phyloP scores from a whole-genome alignment of 2,329 filamentous ascomycete species.

The Dothideomycetidae sp. region DNA sequence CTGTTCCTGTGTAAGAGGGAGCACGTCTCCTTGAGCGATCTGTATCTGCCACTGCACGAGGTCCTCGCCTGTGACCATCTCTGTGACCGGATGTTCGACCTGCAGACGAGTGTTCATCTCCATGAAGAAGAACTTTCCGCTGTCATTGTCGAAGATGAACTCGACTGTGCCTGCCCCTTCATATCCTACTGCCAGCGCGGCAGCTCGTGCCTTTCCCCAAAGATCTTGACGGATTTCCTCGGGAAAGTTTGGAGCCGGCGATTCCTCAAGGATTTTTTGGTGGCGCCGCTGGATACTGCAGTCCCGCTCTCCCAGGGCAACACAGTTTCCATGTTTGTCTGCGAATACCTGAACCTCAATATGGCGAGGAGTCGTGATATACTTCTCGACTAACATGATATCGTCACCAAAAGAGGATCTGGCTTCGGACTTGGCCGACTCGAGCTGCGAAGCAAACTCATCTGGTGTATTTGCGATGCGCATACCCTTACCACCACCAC shows the following conservation, averaged over 20 bases:
- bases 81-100: conserved; percentile 91
- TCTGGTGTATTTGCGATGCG: conserved; percentile 43
- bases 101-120: conserved; percentile 72
- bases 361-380: conserved; percentile 51
- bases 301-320: conserved; percentile 50
- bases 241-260: conserved; percentile 47
- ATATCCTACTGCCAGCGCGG: conserved; percentile 49
- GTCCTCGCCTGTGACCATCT: conserved; percentile 61
- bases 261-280: conserved; percentile 54
- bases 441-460: conserved; percentile 46
- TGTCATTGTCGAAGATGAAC: conserved; percentile 56
- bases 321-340: conserved; percentile 49
- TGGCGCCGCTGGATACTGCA: conserved; percentile 53
- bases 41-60: conserved; percentile 92
- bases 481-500: conserved; percentile 55
- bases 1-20: conserved; percentile 51
- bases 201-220: conserved; percentile 50
- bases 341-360: conserved; percentile 56
- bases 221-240: conserved; percentile 47
- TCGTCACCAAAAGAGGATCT: conserved; percentile 51
- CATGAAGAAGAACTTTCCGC: conserved; percentile 55
- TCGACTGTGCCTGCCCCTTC: conserved; percentile 54
- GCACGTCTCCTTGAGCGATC: conserved; percentile 57
- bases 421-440: conserved; percentile 50
- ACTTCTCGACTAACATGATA: conserved; percentile 53